Conservation (phyloP, 176 grass and related monocot species). For the Zea mays region DNA sequence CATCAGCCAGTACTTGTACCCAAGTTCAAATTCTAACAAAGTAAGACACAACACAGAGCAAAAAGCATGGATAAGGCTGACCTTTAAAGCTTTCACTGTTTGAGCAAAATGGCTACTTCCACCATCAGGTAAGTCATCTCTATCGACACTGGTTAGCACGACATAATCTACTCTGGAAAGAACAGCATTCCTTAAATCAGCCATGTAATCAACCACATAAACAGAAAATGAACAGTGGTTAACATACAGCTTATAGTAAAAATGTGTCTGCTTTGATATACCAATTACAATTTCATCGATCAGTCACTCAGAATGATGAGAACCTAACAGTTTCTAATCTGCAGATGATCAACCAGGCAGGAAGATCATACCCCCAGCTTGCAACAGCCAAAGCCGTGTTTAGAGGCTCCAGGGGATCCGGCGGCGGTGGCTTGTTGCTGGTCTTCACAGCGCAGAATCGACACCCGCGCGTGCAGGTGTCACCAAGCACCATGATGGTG, state of each 20-base stretch:
- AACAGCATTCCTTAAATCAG: slow-evolving; percentile 10
- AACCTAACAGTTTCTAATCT: background rate
- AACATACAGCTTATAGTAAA: background rate
- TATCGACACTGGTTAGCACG: slow-evolving; percentile 89
- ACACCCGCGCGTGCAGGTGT: slow-evolving; percentile 83
- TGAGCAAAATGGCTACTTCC: slow-evolving; percentile 85
- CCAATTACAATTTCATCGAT: background rate
- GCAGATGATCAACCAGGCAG: background rate
- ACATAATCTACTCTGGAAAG: slow-evolving; percentile 81
- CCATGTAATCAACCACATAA: background rate
- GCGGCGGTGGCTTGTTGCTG: slow-evolving; percentile 65
- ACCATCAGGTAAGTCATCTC: slow-evolving; percentile 85
- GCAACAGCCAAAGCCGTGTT: slow-evolving; percentile 79
- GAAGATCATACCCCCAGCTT: slow-evolving; percentile 64
- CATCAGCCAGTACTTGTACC: background rate
- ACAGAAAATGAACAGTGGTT: background rate
- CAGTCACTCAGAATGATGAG: background rate
- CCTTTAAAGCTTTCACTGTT: slow-evolving; percentile 81
- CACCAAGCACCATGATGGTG: slow-evolving; percentile 88
- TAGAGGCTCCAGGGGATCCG: slow-evolving; percentile 64
- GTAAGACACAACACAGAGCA: background rate
- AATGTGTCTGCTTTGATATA: background rate
- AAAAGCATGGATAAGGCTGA: slow-evolving; percentile 23
- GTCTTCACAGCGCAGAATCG: slow-evolving; percentile 95
- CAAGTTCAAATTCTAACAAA: background rate